Percentiles rank a stretch among this genome's conserved stretches.
Conservation (phyloP, 176 grass and related monocot species). For the Musa itinerans region DNA sequence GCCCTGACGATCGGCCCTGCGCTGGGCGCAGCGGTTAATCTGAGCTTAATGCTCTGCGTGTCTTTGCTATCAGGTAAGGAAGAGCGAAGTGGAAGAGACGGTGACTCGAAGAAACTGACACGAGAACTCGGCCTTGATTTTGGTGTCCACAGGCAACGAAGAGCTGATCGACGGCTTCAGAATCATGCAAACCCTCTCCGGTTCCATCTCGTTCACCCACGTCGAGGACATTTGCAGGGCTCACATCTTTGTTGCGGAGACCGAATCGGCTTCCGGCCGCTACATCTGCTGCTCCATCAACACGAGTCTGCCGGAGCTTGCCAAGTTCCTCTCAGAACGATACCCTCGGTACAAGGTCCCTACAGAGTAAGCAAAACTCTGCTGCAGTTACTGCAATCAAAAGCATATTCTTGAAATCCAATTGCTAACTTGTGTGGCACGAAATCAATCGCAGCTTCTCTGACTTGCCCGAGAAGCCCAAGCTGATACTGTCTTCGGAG, state of each 20-base stretch:
- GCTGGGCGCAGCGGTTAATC: background rate
- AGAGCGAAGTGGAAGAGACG: no score
- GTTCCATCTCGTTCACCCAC: slow-evolving; percentile 33
- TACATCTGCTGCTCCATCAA: slow-evolving; percentile 57
- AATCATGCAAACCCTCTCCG: slow-evolving; percentile 32
- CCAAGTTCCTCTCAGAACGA: slow-evolving; percentile 28
- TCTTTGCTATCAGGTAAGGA: slow-evolving; percentile 44
- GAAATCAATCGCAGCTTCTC: slow-evolving; percentile 30
- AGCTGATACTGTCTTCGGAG: slow-evolving; percentile 30
- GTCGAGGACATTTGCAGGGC: slow-evolving; percentile 55
- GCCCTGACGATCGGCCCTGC: slow-evolving; percentile 29
- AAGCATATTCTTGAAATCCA: background rate
- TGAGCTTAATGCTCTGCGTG: slow-evolving; percentile 23
- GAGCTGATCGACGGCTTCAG: slow-evolving; percentile 23
- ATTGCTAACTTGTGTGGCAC: background rate
- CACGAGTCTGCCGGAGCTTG: slow-evolving; percentile 30
- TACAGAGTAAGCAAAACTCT: slow-evolving; percentile 15
- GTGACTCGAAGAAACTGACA: no score
- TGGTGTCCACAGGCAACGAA: slow-evolving; percentile 27
- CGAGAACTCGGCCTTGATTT: no score
- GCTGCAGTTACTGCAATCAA: no score
- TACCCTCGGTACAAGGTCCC: slow-evolving; percentile 53
- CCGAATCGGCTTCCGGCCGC: slow-evolving; percentile 21
- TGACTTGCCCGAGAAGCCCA: slow-evolving; percentile 26
- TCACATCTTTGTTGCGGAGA: slow-evolving; percentile 53